phyloP scores from a whole-genome alignment of 2,329 filamentous ascomycete genomes.

The Pseudocercospora macadamiae region DNA sequence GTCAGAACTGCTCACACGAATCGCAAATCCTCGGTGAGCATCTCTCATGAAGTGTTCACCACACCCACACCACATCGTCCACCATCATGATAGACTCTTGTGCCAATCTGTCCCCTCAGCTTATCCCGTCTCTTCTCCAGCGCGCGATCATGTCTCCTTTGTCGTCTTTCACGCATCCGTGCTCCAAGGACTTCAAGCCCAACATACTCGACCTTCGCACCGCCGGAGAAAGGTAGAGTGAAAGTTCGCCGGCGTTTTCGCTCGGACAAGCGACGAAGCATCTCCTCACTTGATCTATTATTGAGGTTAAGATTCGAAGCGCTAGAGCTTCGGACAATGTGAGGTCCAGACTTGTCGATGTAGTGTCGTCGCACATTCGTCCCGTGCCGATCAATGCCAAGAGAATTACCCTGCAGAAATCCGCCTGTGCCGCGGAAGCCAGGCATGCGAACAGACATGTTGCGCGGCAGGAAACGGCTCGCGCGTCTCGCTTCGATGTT shows the following conservation, averaged over 20 bases:
- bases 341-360: constrained; percentile 41
- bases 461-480: constrained; percentile 30
- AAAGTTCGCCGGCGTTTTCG: constrained; percentile 18
- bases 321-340: constrained; percentile 35
- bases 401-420: constrained; percentile 58
- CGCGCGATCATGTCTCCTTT: constrained; percentile 48
- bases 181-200: constrained; percentile 54
- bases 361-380: constrained; percentile 48
- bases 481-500: constrained; percentile 35
- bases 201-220: constrained; percentile 55
- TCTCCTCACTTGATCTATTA: constrained; percentile 28
- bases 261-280: constrained; percentile 21
- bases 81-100: constrained; percentile 20
- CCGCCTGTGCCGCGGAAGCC: constrained; percentile 48
- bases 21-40: too few species aligned
- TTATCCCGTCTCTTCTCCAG: constrained; percentile 57
- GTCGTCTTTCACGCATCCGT: constrained; percentile 48
- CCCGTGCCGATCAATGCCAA: constrained; percentile 56
- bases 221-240: constrained; percentile 31
- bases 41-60: not conserved
- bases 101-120: constrained; percentile 56
- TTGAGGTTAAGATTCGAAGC: constrained; percentile 13
- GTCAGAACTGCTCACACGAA: too few species aligned
- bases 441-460: constrained; percentile 39
- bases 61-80: not conserved